Evolutionary conservation across 495 filamentous ascomycete genomes (phyloP), one percentile per base, ranked within the genome.

Genomic region (Neurospora sp.): DNA sequence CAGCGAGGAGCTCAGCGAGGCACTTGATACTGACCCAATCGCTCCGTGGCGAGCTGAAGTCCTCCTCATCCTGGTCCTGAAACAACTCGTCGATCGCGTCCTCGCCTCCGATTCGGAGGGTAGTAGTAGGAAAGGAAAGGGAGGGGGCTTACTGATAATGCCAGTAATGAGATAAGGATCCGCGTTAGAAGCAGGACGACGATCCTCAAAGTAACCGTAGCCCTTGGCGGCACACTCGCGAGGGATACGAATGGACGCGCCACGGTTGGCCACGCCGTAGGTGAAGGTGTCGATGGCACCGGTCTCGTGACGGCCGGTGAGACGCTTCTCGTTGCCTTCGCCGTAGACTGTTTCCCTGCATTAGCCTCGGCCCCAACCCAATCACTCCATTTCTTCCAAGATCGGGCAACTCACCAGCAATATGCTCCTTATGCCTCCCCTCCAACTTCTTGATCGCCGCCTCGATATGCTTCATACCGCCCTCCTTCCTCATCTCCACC

Each of bases 201-300:
- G 90, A 78, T 97, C 94, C 86, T 97, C 94, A 77, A 97, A 97
- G 88, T 97, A 97, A 77, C 94, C 94, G 85, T 93, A 95, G 83
- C 93, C 94, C 80, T 96, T 93, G 81, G 93, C 92, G 71, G 92
- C 94, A 80, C 86, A 88, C 77, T 92, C 90, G 79, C 94, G 90
- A 76, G 95, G 95, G 75, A 97, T 93, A 88, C 94, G 93, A 78
- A 97, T 93, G 18, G 18, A 38, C 4, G 92, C 91, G 83, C 94
- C 93, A 87, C 94, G 92, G 89, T 97, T 92, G 77, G 94, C 94
- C 78, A 97, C 89, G 85, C 94, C 94, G 84, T 91, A 97, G 81
- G 88, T 91, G 89, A 97, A 97, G 82, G 91, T 90, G 80, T 97
- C 94, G 81, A 95, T 96, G 80, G 84, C 88, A 39, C 72, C 93